Evolutionary conservation across 495 filamentous ascomycete genomes (phyloP).

Genomic region (Aspergillus incahuasiensis): DNA sequence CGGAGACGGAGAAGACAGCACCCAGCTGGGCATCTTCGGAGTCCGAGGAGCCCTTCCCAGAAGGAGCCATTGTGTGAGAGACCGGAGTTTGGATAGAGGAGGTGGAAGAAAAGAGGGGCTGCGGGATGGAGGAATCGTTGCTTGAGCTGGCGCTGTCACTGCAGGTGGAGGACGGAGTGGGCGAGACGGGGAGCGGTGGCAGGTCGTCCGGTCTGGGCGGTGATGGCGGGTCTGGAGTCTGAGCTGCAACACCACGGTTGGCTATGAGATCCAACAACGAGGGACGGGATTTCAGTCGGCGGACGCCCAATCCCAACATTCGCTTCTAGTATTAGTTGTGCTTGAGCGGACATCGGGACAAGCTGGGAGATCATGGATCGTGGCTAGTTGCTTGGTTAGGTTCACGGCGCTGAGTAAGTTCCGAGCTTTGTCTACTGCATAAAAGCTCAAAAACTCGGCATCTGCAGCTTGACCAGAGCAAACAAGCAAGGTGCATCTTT

Average conservation of each 20-base stretch:
- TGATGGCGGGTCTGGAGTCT: constrained; percentile 25
- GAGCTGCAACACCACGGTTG: constrained; percentile 32
- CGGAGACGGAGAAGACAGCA: constrained; percentile 49
- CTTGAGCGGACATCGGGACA: background rate
- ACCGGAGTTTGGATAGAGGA: constrained; percentile 28
- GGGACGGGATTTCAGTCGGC: constrained; percentile 62
- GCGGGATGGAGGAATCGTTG: constrained; percentile 32
- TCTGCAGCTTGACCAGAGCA: background rate
- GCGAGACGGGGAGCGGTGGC: constrained; percentile 52
- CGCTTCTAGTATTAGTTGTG: constrained; percentile 11
- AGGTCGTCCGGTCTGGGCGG: constrained; percentile 38
- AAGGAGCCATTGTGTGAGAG: constrained; percentile 58
- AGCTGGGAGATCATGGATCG: background rate
- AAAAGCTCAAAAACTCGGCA: constrained; percentile 5
- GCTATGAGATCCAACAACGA: constrained; percentile 70
- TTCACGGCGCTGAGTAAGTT: constrained; percentile 10
- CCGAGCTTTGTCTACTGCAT: background rate
- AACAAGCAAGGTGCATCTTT: background rate
- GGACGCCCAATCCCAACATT: constrained; percentile 57
- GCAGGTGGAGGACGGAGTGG: constrained; percentile 35
- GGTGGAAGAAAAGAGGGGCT: constrained; percentile 28
- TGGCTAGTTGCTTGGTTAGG: background rate
- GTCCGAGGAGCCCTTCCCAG: constrained; percentile 39
- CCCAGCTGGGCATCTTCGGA: constrained; percentile 54
- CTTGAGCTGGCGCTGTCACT: constrained; percentile 35